A percentile compares a stretch with the other conserved stretches of the same genome.
Conservation (phyloP, 75 land plant genomes). For the Pinus albicaulis region DNA sequence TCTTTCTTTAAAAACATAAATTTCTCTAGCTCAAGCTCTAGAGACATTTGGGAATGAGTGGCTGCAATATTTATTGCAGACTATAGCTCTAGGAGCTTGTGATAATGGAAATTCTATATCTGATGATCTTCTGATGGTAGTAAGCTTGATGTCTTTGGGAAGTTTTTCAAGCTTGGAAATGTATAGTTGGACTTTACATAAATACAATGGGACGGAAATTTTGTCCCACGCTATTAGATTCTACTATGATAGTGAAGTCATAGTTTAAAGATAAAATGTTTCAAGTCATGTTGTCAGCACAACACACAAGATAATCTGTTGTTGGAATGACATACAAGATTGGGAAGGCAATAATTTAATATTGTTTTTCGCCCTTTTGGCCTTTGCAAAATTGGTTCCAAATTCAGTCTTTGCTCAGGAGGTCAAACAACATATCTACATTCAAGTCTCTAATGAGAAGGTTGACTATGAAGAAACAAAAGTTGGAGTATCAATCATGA, state of each 20-base stretch:
- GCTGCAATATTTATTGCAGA: slow-evolving; percentile 26
- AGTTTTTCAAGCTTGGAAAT: slow-evolving; percentile 38
- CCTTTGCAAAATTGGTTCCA: slow-evolving; percentile 43
- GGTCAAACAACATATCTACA: slow-evolving; percentile 8
- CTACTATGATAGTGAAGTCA: slow-evolving; percentile 21
- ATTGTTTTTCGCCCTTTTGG: slow-evolving; percentile 55
- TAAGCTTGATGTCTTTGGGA: slow-evolving; percentile 37
- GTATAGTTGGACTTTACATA: slow-evolving; percentile 20
- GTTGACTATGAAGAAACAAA: slow-evolving; percentile 2
- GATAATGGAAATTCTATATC: slow-evolving; percentile 14
- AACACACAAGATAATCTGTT: slow-evolving; percentile 38
- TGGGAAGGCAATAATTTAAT: slow-evolving; percentile 66
- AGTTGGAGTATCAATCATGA: slow-evolving; percentile 7
- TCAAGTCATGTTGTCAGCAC: slow-evolving; percentile 26
- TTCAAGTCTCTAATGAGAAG: neutral
- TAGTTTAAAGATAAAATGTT: slow-evolving; percentile 27
- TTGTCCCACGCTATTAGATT: slow-evolving; percentile 23
- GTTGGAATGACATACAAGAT: slow-evolving; percentile 27
- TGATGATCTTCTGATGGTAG: slow-evolving; percentile 24
- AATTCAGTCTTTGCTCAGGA: slow-evolving; percentile 14
- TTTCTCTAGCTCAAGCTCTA: slow-evolving; percentile 26
- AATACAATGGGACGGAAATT: slow-evolving; percentile 24
- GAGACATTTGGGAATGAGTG: slow-evolving; percentile 25
- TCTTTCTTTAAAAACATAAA: slow-evolving; percentile 34
- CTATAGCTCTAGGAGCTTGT: slow-evolving; percentile 18